Conservation (phyloP, 106 monocot genomes). For the Apostasia shenzhenica region DNA sequence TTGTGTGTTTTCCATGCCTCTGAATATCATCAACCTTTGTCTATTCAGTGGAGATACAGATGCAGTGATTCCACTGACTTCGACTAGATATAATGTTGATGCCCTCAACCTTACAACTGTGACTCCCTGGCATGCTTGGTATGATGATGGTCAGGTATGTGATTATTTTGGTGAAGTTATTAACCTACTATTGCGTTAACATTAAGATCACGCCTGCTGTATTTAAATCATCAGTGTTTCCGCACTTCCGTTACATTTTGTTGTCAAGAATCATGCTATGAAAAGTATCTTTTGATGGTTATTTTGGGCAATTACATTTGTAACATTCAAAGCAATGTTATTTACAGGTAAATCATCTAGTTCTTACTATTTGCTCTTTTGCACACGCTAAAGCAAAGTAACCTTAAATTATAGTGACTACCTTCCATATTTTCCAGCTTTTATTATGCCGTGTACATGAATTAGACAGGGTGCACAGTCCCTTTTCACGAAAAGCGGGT, state of each 20-base stretch:
- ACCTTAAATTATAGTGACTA: too few relatives aligned
- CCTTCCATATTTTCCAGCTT: too few relatives aligned
- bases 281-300: too few relatives aligned
- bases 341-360: too few relatives aligned
- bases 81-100: constrained; percentile 70
- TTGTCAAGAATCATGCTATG: background rate
- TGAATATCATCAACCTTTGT: background rate
- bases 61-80: constrained; percentile 87
- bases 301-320: too few relatives aligned
- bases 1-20: too few relatives aligned
- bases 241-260: background rate
- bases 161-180: background rate
- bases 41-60: constrained; percentile 88
- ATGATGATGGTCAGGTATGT: constrained; percentile 79
- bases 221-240: background rate
- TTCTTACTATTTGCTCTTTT: too few relatives aligned
- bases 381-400: too few relatives aligned
- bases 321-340: too few relatives aligned
- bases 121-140: constrained; percentile 93
- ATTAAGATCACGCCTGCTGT: background rate
- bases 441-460: too few relatives aligned
- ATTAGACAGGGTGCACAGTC: too few relatives aligned
- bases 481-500: too few relatives aligned
- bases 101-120: constrained; percentile 74
- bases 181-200: background rate